Percentiles rank a stretch among this genome's conserved stretches.
These are phyloP conservation scores for Phyllosticta citrichinensis DNA, from an alignment of 2,329 filamentous ascomycete genomes.

Conservation along the genomic window DNA sequence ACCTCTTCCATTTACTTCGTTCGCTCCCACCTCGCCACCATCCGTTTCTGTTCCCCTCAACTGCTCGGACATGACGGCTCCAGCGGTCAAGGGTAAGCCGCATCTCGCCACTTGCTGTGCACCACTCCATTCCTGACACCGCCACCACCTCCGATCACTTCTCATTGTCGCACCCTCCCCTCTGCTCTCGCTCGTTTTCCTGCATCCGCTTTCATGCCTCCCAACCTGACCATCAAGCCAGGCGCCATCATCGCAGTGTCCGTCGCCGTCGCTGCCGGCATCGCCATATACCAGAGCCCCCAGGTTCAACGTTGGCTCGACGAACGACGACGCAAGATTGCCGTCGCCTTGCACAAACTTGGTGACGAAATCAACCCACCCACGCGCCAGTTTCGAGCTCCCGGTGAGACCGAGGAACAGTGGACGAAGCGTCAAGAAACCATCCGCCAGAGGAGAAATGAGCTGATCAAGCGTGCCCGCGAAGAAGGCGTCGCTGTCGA, in stretches of 20 bases:
- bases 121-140: slow-evolving; percentile 14
- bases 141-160: slow-evolving; percentile 15
- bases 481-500: slow-evolving; percentile 33
- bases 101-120: slow-evolving; percentile 13
- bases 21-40: neutral
- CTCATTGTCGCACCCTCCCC: slow-evolving; percentile 9
- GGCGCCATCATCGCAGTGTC: slow-evolving; percentile 54
- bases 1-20: neutral
- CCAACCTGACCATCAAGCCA: slow-evolving; percentile 28
- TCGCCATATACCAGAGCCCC: slow-evolving; percentile 54
- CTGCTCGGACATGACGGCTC: slow-evolving; percentile 26
- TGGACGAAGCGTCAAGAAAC: slow-evolving; percentile 23
- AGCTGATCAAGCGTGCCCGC: slow-evolving; percentile 25
- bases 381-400: neutral
- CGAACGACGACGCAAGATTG: slow-evolving; percentile 51
- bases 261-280: slow-evolving; percentile 51
- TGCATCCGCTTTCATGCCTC: slow-evolving; percentile 1
- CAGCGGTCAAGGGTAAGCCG: slow-evolving; percentile 31
- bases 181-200: slow-evolving; percentile 6
- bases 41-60: neutral
- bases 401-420: slow-evolving; percentile 20
- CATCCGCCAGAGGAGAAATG: slow-evolving; percentile 24
- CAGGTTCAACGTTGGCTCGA: slow-evolving; percentile 54
- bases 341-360: slow-evolving; percentile 47
- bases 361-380: slow-evolving; percentile 43